Conservation (phyloP, 2,329 filamentous ascomycete species). For the Aspergillus tamarii region DNA sequence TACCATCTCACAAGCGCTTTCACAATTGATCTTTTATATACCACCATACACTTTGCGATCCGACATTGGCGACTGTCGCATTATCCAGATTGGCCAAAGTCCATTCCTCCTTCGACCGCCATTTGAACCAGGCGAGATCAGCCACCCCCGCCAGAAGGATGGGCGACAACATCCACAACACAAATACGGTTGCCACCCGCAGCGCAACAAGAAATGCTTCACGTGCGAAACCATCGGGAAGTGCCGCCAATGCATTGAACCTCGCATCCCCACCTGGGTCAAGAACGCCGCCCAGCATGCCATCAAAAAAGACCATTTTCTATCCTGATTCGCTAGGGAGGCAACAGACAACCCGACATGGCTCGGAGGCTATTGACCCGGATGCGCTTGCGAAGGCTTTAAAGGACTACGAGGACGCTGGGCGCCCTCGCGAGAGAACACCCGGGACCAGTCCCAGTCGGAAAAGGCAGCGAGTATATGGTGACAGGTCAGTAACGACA, state of each 20-base stretch:
- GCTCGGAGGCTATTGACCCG: constrained; percentile 61
- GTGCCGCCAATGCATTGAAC: constrained; percentile 31
- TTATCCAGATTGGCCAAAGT: constrained; percentile 15
- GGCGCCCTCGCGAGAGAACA: constrained; percentile 62
- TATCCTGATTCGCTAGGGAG: constrained; percentile 34
- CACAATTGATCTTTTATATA: constrained; percentile 11
- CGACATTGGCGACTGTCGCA: constrained; percentile 26
- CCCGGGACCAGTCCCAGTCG: constrained; percentile 68
- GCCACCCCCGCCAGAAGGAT: constrained; percentile 20
- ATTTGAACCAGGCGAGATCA: constrained; percentile 14
- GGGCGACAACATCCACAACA: constrained; percentile 26
- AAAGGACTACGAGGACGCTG: constrained; percentile 63
- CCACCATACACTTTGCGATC: constrained; percentile 17
- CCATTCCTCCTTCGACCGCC: constrained; percentile 22
- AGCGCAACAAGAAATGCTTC: constrained; percentile 22
- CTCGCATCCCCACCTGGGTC: constrained; percentile 58
- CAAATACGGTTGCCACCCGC: constrained; percentile 23
- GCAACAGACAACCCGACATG: constrained; percentile 32
- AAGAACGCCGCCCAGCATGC: constrained; percentile 62
- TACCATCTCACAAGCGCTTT: background rate
- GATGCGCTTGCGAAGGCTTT: constrained; percentile 63
- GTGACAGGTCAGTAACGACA: constrained; percentile 56
- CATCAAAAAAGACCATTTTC: constrained; percentile 49
- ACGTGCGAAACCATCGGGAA: constrained; percentile 26
- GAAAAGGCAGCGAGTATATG: constrained; percentile 70